Base-by-base conservation (phyloP, 202 grass and related monocot genomes). In the Digitaria exilis region DNA sequence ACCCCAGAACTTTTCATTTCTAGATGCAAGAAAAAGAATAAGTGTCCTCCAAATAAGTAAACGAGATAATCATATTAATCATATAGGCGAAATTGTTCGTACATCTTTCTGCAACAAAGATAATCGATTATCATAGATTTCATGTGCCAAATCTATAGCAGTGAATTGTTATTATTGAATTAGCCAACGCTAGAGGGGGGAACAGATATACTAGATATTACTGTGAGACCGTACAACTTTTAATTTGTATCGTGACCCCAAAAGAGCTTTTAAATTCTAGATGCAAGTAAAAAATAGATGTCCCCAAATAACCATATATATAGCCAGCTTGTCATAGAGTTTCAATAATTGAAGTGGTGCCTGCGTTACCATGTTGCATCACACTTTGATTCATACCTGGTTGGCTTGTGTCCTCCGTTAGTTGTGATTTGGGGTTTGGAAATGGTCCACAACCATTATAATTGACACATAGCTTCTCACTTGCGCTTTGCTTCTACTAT, bases 401-500 rank as follows among this genome's bases (percentile, higher is more conserved):
- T 72, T 50, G 26, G 69, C n/a, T 85, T 61, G 41, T 45, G 37
- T 39, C 6, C 37, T 39, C 37, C 9, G 44, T 46, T 46, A 46
- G 44, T 46, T 46, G 44, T n/a, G 51, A 26, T 45, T 44, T 55
- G 68, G 21, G 35, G 29, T 56, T 45, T 66, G 37, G 46, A 74
- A 66, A 80, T 66, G 46, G 68, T 65, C 76, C 57, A 65, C 34
- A 9, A 16, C 18, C 8, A 10, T 50, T 30, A 62, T 64, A 55
- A 65, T 65, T 35, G 57, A n/a, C 15, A 70, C 10, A n/a, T 31
- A 58, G 8, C 63, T 55, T 54, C 14, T 25, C n/a, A 41, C 31
- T 42, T 68, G 63, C 12, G 46, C n/a, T 21, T 44, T 80, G 46
- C 46, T 66, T 79, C 13, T n/a, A n/a, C n/a, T n/a, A n/a, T n/a